Base-by-base conservation (phyloP, 176 grass and related monocot species). In the Hordeum vulgare region DNA sequence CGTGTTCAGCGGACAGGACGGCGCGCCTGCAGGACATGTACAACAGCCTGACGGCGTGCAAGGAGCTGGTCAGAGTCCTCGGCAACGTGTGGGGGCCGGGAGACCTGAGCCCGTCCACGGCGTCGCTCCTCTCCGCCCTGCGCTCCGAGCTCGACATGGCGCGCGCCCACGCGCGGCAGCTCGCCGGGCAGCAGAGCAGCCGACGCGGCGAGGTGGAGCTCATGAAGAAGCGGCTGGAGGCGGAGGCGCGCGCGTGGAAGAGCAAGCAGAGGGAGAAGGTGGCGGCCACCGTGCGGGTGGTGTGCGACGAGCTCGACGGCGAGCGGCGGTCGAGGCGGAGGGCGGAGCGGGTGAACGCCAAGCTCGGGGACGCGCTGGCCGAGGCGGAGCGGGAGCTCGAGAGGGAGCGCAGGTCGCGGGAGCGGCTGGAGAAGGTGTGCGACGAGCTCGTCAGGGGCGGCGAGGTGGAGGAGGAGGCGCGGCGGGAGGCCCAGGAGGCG, bases 381-480 rank as follows among this genome's bases (percentile, higher is more conserved):
- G 75, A 77, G 29, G 81, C 82, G 23, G 89, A 67, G 76, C 36
- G 80, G 73, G 89, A 98, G 64, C 84, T 93, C 5, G 87, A 92
- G 33, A 86, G 85, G 37, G 96, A 95, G 91, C 59, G 80, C 79
- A 53, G 56, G 72, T 73, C 89, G 24, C 95, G 89, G 80, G 83
- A 90, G 70, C 81, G 82, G 37, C 62, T 93, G 7, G 87, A 95
- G 85, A 77, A 89, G 78, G 60, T 88, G 36, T 93, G 87, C 54
- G 90, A 84, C 81, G 92, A 95, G 76, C 83, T 95, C 29, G 68
- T 93, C 7, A 39, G 71, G n/a, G 68, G 73, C 34, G 17, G 37
- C 11, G 71, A 86, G n/a, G 84, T 86, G 61, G 95, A 94, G 78
- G 95, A 94, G 78, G 90, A 86, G 74, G 54, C 88, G 76, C 85